Base-by-base conservation (phyloP, 2,329 filamentous ascomycete genomes). In the Stagonosporopsis cucurbitacearum region DNA sequence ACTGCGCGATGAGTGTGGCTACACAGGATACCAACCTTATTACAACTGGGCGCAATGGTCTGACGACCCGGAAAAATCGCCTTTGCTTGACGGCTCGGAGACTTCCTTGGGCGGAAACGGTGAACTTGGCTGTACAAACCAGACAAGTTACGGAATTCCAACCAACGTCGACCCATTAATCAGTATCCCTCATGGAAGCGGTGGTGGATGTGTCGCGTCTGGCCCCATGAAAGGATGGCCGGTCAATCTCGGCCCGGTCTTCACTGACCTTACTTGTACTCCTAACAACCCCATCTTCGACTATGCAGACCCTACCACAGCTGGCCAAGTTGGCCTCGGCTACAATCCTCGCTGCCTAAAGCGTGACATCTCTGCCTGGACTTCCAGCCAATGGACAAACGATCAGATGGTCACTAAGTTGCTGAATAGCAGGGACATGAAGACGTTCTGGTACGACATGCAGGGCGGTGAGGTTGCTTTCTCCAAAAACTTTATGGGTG, bases 81-180 rank as follows among this genome's bases (percentile, higher is more conserved):
- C 82, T 23, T 66, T 84, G 37, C 84, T 86, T 57, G 82, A 84
- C 59, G 84, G 84, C 41, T 81, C 79, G 57, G 78, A 76, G 36
- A 81, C 79, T 46, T 74, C 78, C 3, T 56, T 73, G 48, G 50
- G 78, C 30, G 80, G 81, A 20, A 80, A 84, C 48, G 82, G 82
- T 36, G 71, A 56, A 4, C 33, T 54, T 30, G 66, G 61, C 12
- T 68, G 65, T 48, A 58, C 57, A 22, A 68, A 66, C 35, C 65
- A 68, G 46, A 66, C 65, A 2, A 64, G 56, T 11, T 66, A 65
- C 33, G 64, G 64, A 20, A 67, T 70, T 11, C 69, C 69, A 0
- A 60, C 60, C 4, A 66, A 69, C 15, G 54, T 45, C 0, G 32
- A 45, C 0, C 65, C 66, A 12, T 37, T 59, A 17, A 69, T 78